phyloP scores from a whole-genome alignment of 2,329 filamentous ascomycete genomes.

The Cryphonectria carpinicola region DNA sequence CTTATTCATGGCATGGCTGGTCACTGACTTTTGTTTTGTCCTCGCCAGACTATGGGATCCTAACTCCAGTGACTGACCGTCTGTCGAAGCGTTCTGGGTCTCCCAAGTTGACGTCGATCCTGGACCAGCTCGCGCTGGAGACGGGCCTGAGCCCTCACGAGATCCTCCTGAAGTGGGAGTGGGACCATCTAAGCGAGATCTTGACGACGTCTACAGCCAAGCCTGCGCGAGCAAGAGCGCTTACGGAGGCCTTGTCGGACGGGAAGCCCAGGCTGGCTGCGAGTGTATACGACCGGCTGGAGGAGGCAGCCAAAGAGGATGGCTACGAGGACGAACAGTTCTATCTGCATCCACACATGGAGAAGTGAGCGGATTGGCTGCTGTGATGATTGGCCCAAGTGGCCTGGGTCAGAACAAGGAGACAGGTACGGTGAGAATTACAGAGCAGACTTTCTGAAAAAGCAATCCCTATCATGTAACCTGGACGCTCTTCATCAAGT shows the following conservation, averaged over 20 bases:
- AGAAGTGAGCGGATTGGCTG: neutral
- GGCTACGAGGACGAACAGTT: constrained; percentile 12
- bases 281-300: constrained; percentile 5
- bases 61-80: constrained; percentile 13
- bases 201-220: constrained; percentile 11
- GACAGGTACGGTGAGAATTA: too few species aligned
- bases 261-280: neutral
- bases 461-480: too few species aligned
- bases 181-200: constrained; percentile 4
- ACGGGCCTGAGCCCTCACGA: constrained; percentile 9
- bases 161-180: constrained; percentile 9
- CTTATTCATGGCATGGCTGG: neutral
- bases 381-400: too few species aligned
- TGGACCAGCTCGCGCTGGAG: constrained; percentile 3
- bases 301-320: constrained; percentile 9
- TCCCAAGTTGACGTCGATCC: neutral
- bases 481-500: too few species aligned
- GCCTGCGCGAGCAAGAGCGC: neutral
- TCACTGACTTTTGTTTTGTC: neutral
- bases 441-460: too few species aligned
- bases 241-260: neutral
- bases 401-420: neutral
- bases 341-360: constrained; percentile 17
- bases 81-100: constrained; percentile 9
- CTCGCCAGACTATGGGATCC: constrained; percentile 6